Percentiles rank a stretch among this genome's conserved stretches.
Evolutionary conservation across 169 alveolate species (phyloP).

Genomic region (Cystoisospora suis): DNA sequence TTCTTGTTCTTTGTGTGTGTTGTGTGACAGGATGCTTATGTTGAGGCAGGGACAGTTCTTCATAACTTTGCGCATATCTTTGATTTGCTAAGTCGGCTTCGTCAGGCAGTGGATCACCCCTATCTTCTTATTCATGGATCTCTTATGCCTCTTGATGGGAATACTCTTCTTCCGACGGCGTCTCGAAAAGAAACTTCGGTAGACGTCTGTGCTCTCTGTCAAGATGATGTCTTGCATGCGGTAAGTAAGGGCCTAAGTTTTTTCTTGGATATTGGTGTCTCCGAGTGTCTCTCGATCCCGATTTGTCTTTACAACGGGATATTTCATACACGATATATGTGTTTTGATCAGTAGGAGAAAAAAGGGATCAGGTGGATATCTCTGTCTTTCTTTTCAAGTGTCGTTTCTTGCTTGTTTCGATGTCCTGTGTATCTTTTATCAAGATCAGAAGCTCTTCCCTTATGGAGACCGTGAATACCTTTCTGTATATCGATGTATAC

Average conservation of each 20-base stretch:
- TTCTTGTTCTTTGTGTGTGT: neutral
- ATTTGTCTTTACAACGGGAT: too few species aligned
- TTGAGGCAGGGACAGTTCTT: constrained; percentile 82
- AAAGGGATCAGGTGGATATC: too few species aligned
- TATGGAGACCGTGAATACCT: too few species aligned
- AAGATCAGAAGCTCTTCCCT: too few species aligned
- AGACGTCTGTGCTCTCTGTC: constrained; percentile 77
- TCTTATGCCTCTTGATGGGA: constrained; percentile 72
- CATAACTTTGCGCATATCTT: constrained; percentile 91
- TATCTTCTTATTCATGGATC: constrained; percentile 86
- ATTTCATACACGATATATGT: too few species aligned
- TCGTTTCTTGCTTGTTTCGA: too few species aligned
- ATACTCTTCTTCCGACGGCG: constrained; percentile 68
- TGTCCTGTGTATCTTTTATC: too few species aligned
- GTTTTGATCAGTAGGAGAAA: too few species aligned
- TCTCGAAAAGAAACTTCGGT: constrained; percentile 66
- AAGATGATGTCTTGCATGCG: constrained; percentile 67
- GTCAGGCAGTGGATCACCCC: constrained; percentile 93
- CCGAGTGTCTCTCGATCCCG: too few species aligned
- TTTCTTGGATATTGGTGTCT: too few species aligned
- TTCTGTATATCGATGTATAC: too few species aligned
- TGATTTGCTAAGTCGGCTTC: constrained; percentile 84
- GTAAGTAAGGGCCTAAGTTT: neutral
- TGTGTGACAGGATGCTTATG: constrained; percentile 76
- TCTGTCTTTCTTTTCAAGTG: too few species aligned